These are phyloP conservation scores for Jatropha multifida DNA, from an alignment of 441 rosid species.

Conservation along the genomic window DNA sequence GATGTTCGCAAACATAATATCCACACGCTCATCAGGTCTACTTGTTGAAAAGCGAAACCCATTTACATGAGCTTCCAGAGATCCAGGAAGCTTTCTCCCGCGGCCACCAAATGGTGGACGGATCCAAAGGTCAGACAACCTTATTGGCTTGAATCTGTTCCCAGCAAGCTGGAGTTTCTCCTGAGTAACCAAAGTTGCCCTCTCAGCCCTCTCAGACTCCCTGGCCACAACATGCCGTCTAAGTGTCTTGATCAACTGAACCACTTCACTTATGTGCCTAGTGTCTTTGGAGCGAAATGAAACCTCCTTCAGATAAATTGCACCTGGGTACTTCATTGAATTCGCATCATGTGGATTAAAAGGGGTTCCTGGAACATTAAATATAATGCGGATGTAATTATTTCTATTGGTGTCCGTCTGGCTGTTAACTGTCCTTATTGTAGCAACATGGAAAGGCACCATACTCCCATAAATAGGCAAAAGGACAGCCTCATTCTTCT, in stretches of 20 bases:
- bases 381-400: slow-evolving; percentile 64
- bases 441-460: slow-evolving; percentile 71
- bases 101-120: slow-evolving; percentile 82
- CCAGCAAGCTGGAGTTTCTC: slow-evolving; percentile 83
- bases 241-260: slow-evolving; percentile 59
- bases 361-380: slow-evolving; percentile 63
- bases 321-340: slow-evolving; percentile 41
- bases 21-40: slow-evolving; percentile 73
- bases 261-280: slow-evolving; percentile 65
- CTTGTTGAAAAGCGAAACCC: slow-evolving; percentile 74
- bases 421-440: slow-evolving; percentile 68
- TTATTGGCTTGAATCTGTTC: slow-evolving; percentile 74
- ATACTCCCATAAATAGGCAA: slow-evolving; percentile 68
- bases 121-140: slow-evolving; percentile 73
- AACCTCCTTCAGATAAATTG: slow-evolving; percentile 57
- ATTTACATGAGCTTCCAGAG: slow-evolving; percentile 79
- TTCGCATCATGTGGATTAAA: slow-evolving; percentile 56
- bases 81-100: slow-evolving; percentile 76
- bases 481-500: slow-evolving; percentile 75
- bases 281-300: slow-evolving; percentile 68
- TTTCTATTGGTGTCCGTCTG: slow-evolving; percentile 76
- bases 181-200: slow-evolving; percentile 87
- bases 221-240: slow-evolving; percentile 68
- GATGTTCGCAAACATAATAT: slow-evolving; percentile 68
- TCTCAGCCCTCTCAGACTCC: slow-evolving; percentile 86